A percentile compares a stretch with the other conserved stretches of the same genome.
Conservation (phyloP, 2,329 filamentous ascomycete species). For the Trichoderma sp. region DNA sequence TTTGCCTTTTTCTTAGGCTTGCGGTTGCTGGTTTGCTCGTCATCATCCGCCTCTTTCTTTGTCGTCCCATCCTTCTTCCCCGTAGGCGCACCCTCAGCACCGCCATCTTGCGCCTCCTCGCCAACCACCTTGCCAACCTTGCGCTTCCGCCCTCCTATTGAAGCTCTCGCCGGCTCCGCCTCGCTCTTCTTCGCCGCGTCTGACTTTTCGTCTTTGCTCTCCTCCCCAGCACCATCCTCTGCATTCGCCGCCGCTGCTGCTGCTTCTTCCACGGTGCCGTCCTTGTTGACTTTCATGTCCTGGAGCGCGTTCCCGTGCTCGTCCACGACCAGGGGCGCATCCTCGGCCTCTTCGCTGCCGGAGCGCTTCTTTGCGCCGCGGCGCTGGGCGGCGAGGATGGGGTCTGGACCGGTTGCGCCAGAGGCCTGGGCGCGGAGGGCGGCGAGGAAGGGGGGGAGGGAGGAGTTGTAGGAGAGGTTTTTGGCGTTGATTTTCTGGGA, state of each 20-base stretch:
- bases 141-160: constrained; percentile 53
- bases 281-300: constrained; percentile 48
- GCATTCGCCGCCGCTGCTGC: constrained; percentile 25
- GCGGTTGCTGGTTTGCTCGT: constrained; percentile 37
- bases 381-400: constrained; percentile 53
- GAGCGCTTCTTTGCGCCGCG: constrained; percentile 58
- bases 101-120: constrained; percentile 39
- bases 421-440: constrained; percentile 57
- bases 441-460: constrained; percentile 63
- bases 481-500: constrained; percentile 68
- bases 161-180: constrained; percentile 35
- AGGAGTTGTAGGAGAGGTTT: constrained; percentile 66
- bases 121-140: constrained; percentile 50
- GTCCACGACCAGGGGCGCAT: constrained; percentile 74
- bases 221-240: constrained; percentile 33
- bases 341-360: constrained; percentile 71
- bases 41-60: constrained; percentile 28
- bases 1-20: constrained; percentile 57
- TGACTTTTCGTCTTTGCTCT: constrained; percentile 38
- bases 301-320: constrained; percentile 67
- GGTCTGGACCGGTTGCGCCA: constrained; percentile 54
- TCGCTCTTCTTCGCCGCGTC: constrained; percentile 35
- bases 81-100: constrained; percentile 8
- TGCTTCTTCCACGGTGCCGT: constrained; percentile 47
- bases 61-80: constrained; percentile 26